Evolutionary conservation across 345 rosid genomes (phyloP).

Genomic region (Stellera chamaejasme): DNA sequence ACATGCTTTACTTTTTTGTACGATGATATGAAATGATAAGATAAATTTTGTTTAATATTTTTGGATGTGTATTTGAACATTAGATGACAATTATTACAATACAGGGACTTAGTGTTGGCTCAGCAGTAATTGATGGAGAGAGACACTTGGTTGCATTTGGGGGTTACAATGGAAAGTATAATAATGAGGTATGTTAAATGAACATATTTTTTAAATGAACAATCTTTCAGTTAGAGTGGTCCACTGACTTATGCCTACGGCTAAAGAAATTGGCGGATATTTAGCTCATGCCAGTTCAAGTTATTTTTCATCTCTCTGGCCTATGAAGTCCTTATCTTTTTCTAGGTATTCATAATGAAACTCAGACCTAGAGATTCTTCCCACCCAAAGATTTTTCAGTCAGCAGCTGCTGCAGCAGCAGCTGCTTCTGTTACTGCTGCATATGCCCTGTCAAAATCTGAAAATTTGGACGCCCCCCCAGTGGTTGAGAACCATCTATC

Average conservation of each 20-base stretch:
- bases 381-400: constrained; percentile 74
- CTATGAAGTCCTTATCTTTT: constrained; percentile 7
- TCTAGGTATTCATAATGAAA: constrained; percentile 72
- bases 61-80: background rate
- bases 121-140: constrained; percentile 57
- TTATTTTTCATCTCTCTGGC: background rate
- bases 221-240: no score
- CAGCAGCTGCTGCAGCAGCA: constrained; percentile 98
- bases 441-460: constrained; percentile 85
- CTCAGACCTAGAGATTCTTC: constrained; percentile 56
- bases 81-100: constrained; percentile 1
- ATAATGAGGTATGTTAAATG: constrained; percentile 57
- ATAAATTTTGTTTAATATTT: no score
- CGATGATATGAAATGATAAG: background rate
- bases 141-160: constrained; percentile 85
- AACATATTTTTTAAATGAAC: background rate
- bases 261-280: no score
- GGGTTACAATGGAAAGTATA: constrained; percentile 94
- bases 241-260: no score
- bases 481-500: constrained; percentile 22
- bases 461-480: constrained; percentile 47
- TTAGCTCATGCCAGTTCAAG: background rate
- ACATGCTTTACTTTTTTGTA: no score
- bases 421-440: constrained; percentile 99
- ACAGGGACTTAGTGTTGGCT: constrained; percentile 91